Conservation (phyloP, 2,329 filamentous ascomycete genomes). For the Pseudogymnoascus sp. region DNA sequence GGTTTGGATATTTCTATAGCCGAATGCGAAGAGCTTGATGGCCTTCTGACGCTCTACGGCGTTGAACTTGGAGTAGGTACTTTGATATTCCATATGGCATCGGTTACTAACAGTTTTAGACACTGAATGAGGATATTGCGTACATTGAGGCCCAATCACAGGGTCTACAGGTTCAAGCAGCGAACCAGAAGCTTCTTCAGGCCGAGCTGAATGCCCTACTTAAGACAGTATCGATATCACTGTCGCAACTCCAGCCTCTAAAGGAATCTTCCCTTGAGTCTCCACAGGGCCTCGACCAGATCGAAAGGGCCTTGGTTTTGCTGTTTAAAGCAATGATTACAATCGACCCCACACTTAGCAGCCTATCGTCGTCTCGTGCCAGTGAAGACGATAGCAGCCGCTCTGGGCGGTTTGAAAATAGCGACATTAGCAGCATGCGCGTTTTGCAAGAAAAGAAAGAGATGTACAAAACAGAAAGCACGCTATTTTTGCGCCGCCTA, state of each 20-base stretch:
- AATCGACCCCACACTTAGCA: constrained; percentile 70
- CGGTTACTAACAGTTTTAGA: constrained; percentile 44
- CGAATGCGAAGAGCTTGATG: constrained; percentile 94
- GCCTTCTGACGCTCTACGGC: constrained; percentile 84
- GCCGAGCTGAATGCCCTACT: constrained; percentile 84
- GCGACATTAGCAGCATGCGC: constrained; percentile 68
- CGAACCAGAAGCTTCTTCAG: constrained; percentile 86
- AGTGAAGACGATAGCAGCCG: constrained; percentile 29
- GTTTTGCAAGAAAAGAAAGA: constrained; percentile 93
- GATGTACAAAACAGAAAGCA: constrained; percentile 71
- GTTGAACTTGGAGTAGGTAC: constrained; percentile 78
- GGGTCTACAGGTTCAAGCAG: constrained; percentile 91
- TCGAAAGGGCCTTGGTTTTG: constrained; percentile 69
- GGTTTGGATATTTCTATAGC: constrained; percentile 85
- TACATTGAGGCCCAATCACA: constrained; percentile 97
- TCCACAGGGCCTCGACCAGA: constrained; percentile 61
- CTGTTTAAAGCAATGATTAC: constrained; percentile 90
- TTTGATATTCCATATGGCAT: neutral
- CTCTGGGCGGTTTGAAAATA: constrained; percentile 39
- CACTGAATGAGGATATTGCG: constrained; percentile 87
- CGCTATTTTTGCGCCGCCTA: constrained; percentile 68
- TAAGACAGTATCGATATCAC: constrained; percentile 81
- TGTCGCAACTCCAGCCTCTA: constrained; percentile 65
- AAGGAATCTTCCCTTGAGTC: constrained; percentile 66
- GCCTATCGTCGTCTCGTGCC: constrained; percentile 36